phyloP scores from a whole-genome alignment of 441 rosid species.

The Populus hybrid region DNA sequence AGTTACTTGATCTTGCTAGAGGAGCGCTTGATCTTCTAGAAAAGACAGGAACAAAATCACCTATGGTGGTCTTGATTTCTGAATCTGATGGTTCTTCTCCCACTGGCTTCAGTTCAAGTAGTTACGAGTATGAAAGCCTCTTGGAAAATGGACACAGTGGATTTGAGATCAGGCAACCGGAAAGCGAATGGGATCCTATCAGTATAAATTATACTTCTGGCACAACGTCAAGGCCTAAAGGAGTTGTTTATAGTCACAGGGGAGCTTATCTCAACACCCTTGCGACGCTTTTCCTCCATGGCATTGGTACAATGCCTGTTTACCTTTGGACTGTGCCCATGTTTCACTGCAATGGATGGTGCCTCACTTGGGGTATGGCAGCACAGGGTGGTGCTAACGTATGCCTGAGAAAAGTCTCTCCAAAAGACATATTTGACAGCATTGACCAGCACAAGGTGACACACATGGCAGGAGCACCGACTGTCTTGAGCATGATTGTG shows the following conservation, averaged over 20 bases:
- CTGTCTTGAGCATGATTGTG: constrained; percentile 58
- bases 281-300: constrained; percentile 46
- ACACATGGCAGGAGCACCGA: constrained; percentile 73
- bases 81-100: constrained; percentile 24
- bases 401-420: constrained; percentile 54
- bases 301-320: constrained; percentile 47
- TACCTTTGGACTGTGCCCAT: constrained; percentile 67
- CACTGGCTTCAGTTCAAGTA: constrained; percentile 1
- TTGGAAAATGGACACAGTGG: constrained; percentile 33
- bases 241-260: constrained; percentile 69
- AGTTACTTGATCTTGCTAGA: constrained; percentile 45
- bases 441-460: constrained; percentile 50
- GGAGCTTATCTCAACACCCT: constrained; percentile 70
- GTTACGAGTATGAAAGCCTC: constrained; percentile 49
- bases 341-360: constrained; percentile 89
- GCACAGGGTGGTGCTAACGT: constrained; percentile 64
- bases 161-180: constrained; percentile 44
- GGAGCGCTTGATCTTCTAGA: constrained; percentile 55
- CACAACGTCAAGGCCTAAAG: constrained; percentile 73
- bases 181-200: constrained; percentile 61
- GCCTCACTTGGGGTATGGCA: constrained; percentile 61
- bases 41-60: constrained; percentile 30
- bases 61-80: constrained; percentile 36
- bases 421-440: constrained; percentile 49
- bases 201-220: constrained; percentile 75